Conservation (phyloP, 179 eudicot genomes). For the Vitellaria paradoxa region DNA sequence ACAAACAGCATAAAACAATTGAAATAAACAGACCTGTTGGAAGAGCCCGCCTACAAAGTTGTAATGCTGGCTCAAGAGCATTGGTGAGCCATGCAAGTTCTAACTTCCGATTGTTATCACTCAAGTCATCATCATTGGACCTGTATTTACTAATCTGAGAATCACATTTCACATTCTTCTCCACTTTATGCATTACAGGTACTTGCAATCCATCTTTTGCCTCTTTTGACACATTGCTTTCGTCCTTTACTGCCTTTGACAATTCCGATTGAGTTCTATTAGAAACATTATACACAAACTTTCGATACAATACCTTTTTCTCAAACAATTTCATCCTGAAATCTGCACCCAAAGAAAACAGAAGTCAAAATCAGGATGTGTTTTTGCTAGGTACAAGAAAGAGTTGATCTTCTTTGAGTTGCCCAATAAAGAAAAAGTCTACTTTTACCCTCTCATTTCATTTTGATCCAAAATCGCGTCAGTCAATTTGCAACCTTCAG, state of each 20-base stretch:
- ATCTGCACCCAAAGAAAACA: conserved; percentile 22
- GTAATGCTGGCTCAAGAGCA: conserved; percentile 89
- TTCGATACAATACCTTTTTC: conserved; percentile 39
- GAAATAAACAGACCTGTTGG: conserved; percentile 63
- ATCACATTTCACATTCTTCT: conserved; percentile 24
- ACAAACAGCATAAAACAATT: neutral
- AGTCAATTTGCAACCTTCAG: neutral
- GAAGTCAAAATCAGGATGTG: neutral
- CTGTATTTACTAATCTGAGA: conserved; percentile 33
- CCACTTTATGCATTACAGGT: conserved; percentile 29
- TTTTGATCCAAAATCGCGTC: no score
- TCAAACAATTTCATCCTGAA: conserved; percentile 37
- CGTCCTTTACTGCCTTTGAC: conserved; percentile 41
- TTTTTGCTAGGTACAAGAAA: neutral
- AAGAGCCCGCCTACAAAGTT: conserved; percentile 65
- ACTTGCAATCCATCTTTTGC: conserved; percentile 28
- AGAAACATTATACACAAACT: conserved; percentile 41
- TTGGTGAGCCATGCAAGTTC: conserved; percentile 83
- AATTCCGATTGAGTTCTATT: conserved; percentile 50
- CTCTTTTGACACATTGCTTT: conserved; percentile 20
- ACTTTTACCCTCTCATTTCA: neutral
- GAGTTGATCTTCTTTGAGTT: neutral
- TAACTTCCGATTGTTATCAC: conserved; percentile 49
- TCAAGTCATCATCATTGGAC: conserved; percentile 59
- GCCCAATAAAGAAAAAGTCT: neutral